phyloP scores from a whole-genome alignment of 257 asterid species.

The Solanum dulcamara region DNA sequence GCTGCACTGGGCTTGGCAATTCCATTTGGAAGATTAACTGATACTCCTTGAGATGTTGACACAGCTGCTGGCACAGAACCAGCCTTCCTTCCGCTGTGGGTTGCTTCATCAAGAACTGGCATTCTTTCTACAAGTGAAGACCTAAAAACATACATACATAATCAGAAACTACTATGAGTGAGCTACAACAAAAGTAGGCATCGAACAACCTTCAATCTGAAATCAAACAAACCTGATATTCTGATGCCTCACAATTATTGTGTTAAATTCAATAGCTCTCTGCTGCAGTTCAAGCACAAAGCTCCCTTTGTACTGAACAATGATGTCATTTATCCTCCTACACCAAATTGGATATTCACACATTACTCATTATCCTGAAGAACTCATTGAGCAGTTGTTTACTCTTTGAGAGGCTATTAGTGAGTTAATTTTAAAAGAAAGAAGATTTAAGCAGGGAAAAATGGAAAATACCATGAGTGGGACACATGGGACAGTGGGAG shows the following conservation, averaged over 20 bases:
- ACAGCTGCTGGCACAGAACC: constrained; percentile 62
- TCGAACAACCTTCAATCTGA: not conserved
- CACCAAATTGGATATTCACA: not conserved
- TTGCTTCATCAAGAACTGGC: constrained; percentile 95
- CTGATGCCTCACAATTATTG: constrained; percentile 65
- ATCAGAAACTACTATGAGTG: not conserved
- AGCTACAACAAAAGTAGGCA: not conserved
- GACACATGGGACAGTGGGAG: not conserved
- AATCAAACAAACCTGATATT: constrained; percentile 54
- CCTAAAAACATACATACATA: constrained; percentile 30
- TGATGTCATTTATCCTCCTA: constrained; percentile 67
- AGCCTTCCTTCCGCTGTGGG: constrained; percentile 71
- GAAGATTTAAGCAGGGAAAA: not conserved
- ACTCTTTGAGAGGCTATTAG: not conserved
- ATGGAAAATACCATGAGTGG: not conserved
- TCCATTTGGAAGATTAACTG: constrained; percentile 77
- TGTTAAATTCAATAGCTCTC: constrained; percentile 90
- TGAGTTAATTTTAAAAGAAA: not conserved
- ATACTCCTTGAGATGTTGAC: constrained; percentile 68
- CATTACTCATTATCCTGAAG: not conserved
- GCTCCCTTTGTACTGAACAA: constrained; percentile 73
- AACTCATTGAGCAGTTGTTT: not conserved
- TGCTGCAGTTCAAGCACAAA: constrained; percentile 94
- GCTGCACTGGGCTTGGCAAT: constrained; percentile 51
- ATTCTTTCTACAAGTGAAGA: constrained; percentile 81